A percentile compares a stretch with the other conserved stretches of the same genome.
These are phyloP conservation scores for Saccharomycopsis malanga DNA, from an alignment of 805 yeast species.

Conservation along the genomic window DNA sequence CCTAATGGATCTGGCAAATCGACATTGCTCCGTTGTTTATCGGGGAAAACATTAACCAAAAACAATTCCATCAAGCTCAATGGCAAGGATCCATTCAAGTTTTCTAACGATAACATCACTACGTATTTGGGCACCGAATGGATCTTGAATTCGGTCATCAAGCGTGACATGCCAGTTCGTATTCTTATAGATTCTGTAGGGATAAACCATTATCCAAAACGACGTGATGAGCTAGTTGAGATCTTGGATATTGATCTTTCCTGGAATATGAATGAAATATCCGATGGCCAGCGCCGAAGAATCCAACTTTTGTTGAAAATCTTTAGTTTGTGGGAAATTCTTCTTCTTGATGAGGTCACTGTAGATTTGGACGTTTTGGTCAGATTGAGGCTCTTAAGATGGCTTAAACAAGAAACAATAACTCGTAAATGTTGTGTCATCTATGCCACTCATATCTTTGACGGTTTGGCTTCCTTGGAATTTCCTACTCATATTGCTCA, in stretches of 20 bases:
- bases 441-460: constrained; percentile 95
- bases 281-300: constrained; percentile 93
- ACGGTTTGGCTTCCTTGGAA: constrained; percentile 60
- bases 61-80: constrained; percentile 62
- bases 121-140: constrained; percentile 96
- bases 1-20: constrained; percentile 98
- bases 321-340: constrained; percentile 79
- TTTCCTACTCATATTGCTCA: constrained; percentile 90
- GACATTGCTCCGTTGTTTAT: constrained; percentile 72
- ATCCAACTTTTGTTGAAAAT: constrained; percentile 94
- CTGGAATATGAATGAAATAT: constrained; percentile 89
- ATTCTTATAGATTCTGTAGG: constrained; percentile 77
- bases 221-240: constrained; percentile 69
- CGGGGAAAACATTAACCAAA: constrained; percentile 82
- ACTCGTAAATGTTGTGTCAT: constrained; percentile 67
- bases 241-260: constrained; percentile 77
- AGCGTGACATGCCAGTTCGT: constrained; percentile 84
- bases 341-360: constrained; percentile 92
- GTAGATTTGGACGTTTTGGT: constrained; percentile 94
- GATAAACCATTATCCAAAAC: constrained; percentile 61
- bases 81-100: constrained; percentile 85
- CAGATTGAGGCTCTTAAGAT: constrained; percentile 63
- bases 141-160: constrained; percentile 87
- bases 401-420: constrained; percentile 67
- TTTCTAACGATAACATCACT: constrained; percentile 40